A percentile compares a stretch with the other conserved stretches of the same genome.
Evolutionary conservation across 2,329 filamentous ascomycete species (phyloP).

Genomic region (Dryadomyces quercus-mongolicae): DNA sequence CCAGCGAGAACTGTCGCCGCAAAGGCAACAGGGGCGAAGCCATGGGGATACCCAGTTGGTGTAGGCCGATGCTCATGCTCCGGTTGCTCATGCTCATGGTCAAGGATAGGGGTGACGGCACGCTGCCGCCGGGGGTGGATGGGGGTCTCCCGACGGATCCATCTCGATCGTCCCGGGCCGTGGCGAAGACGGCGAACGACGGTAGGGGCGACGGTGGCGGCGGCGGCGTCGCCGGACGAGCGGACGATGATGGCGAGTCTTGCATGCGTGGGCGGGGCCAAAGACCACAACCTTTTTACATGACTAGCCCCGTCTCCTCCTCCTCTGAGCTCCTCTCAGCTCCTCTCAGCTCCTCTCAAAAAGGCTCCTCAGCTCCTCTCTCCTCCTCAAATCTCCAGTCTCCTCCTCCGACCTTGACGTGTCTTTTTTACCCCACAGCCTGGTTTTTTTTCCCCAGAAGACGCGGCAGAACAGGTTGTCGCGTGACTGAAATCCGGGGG

Average conservation of each 20-base stretch:
- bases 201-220: background rate
- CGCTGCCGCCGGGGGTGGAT: background rate
- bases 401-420: background rate
- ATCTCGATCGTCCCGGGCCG: background rate
- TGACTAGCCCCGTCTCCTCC: background rate
- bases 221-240: constrained; percentile 2
- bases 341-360: background rate
- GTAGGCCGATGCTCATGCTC: constrained; percentile 8
- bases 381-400: background rate
- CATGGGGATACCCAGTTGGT: constrained; percentile 18
- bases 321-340: background rate
- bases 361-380: background rate
- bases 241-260: constrained; percentile 4
- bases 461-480: background rate
- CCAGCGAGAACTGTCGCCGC: constrained; percentile 15
- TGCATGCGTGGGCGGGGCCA: constrained; percentile 4
- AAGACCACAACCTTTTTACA: background rate
- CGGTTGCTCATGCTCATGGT: constrained; percentile 11
- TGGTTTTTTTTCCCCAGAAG: background rate
- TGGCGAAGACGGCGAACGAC: background rate
- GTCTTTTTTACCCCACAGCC: background rate
- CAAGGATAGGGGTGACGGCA: constrained; percentile 12
- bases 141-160: background rate
- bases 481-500: background rate
- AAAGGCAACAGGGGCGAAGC: constrained; percentile 19